Conservation (phyloP, 805 yeast species). For the Starmerella powellii region DNA sequence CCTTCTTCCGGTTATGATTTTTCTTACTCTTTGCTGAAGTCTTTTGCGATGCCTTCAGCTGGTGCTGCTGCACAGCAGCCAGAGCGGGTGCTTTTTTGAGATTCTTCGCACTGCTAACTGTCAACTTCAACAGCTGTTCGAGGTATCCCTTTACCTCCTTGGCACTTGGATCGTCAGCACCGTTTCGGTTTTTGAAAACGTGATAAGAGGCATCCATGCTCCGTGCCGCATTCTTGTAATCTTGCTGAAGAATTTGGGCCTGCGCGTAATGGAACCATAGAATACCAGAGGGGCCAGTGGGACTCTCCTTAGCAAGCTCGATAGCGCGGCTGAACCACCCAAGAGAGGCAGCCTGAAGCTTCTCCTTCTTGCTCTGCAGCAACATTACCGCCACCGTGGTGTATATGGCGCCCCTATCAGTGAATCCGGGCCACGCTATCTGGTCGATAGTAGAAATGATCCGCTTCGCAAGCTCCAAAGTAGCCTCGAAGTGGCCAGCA, state of each 20-base stretch:
- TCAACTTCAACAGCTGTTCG: slow-evolving; percentile 41
- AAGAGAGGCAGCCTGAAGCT: slow-evolving; percentile 35
- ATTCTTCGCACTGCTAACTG: slow-evolving; percentile 28
- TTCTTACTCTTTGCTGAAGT: neutral
- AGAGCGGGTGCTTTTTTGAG: neutral
- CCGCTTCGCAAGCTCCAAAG: slow-evolving; percentile 50
- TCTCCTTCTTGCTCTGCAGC: slow-evolving; percentile 26
- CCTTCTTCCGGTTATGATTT: neutral
- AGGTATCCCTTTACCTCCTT: slow-evolving; percentile 57
- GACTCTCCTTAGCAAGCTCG: slow-evolving; percentile 41
- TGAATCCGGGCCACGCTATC: slow-evolving; percentile 53
- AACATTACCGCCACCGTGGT: slow-evolving; percentile 51
- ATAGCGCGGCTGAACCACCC: slow-evolving; percentile 46
- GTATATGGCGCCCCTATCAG: slow-evolving; percentile 53
- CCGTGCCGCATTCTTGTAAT: slow-evolving; percentile 45
- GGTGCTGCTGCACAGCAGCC: neutral
- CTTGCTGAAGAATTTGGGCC: slow-evolving; percentile 40
- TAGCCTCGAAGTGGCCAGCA: slow-evolving; percentile 45
- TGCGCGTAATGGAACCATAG: slow-evolving; percentile 61
- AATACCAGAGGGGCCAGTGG: slow-evolving; percentile 50
- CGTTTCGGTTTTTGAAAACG: slow-evolving; percentile 46
- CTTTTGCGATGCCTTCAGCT: slow-evolving; percentile 18
- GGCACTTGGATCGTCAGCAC: slow-evolving; percentile 56
- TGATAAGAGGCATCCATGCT: slow-evolving; percentile 45
- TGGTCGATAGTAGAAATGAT: slow-evolving; percentile 48